phyloP scores from a whole-genome alignment of 805 yeast genomes.

The Ogataea pignaliae region DNA sequence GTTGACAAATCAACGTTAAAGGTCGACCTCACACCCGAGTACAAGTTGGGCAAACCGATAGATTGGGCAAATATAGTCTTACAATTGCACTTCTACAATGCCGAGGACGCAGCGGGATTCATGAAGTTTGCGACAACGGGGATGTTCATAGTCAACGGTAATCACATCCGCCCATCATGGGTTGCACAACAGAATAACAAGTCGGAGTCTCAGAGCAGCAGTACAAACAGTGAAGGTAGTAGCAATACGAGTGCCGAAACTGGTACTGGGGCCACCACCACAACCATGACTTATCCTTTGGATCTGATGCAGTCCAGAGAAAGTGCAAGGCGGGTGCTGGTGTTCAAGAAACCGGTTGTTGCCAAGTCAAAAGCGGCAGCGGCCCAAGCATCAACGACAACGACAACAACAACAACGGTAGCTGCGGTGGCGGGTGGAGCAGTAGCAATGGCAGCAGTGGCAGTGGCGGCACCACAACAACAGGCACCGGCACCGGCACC shows the following conservation, averaged over 20 bases:
- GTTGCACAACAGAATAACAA: constrained; percentile 6
- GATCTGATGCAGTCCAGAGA: constrained; percentile 36
- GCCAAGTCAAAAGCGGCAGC: constrained; percentile 16
- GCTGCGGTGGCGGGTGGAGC: not conserved
- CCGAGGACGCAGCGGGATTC: constrained; percentile 52
- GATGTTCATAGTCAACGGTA: constrained; percentile 56
- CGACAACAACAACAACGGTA: not conserved
- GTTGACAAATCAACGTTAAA: constrained; percentile 15
- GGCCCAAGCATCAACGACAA: not conserved
- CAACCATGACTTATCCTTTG: not conserved
- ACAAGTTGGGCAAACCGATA: constrained; percentile 11
- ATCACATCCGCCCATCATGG: constrained; percentile 46
- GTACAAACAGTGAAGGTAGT: too few species aligned
- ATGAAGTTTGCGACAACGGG: constrained; percentile 47
- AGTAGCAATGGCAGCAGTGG: too few species aligned
- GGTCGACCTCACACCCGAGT: constrained; percentile 3
- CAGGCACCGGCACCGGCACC: too few species aligned
- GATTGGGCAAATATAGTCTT: constrained; percentile 28
- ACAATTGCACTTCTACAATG: constrained; percentile 49
- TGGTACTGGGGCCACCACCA: not conserved
- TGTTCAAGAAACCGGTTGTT: constrained; percentile 37
- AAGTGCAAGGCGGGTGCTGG: constrained; percentile 50
- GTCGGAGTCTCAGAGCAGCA: not conserved
- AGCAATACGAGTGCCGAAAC: not conserved
- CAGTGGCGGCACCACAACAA: too few species aligned